Percentiles rank a stretch among this genome's conserved stretches.
phyloP scores from a whole-genome alignment of 176 grass and related monocot species.

The Carex scoparia region DNA sequence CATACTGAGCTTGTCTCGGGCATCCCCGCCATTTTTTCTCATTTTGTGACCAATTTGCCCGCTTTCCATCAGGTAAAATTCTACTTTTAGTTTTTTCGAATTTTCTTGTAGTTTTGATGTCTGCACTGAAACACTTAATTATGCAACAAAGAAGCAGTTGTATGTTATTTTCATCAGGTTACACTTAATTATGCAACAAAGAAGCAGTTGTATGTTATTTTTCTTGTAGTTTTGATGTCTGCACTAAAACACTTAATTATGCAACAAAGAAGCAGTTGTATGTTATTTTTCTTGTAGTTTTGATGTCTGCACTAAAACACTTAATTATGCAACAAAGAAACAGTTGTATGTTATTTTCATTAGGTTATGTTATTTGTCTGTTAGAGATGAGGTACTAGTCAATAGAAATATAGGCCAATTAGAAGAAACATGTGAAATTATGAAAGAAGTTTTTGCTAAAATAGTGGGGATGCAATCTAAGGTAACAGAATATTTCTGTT shows the following conservation, averaged over 20 bases:
- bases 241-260: background rate
- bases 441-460: background rate
- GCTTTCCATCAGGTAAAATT: conserved; percentile 92
- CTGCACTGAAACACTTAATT: background rate
- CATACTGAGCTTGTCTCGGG: conserved; percentile 79
- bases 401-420: background rate
- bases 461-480: background rate
- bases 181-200: background rate
- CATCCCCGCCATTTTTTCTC: conserved; percentile 89
- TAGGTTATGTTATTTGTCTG: background rate
- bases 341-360: background rate
- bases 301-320: background rate
- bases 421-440: background rate
- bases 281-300: background rate
- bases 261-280: background rate
- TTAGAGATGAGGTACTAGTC: background rate
- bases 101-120: too few species aligned
- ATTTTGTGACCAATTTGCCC: conserved; percentile 92
- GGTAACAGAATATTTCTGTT: too few species aligned
- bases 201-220: background rate
- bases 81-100: background rate
- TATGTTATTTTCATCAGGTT: background rate
- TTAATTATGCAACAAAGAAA: background rate
- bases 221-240: background rate
- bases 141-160: background rate